Conservation (phyloP, 1,284 basidiomycete genomes). For the Ganoderma sp. region DNA sequence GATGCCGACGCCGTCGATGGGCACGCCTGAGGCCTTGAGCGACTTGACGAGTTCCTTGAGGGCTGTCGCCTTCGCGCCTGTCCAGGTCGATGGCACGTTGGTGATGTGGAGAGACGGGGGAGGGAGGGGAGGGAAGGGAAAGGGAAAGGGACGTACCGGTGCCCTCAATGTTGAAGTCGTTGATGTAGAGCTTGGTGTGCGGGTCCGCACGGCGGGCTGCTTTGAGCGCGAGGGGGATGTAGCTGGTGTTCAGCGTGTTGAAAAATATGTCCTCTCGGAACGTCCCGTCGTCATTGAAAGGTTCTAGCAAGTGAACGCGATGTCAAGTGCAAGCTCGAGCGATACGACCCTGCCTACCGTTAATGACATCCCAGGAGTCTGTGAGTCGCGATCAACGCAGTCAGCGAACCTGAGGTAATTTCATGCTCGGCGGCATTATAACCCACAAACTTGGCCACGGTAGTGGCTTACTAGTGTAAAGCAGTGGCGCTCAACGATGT, state of each 20-base stretch:
- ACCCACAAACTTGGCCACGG: constrained; percentile 54
- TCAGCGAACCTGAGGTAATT: not conserved
- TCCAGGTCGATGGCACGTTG: too few relatives aligned
- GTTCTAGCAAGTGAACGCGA: constrained; percentile 40
- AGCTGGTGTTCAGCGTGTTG: constrained; percentile 50
- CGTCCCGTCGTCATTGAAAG: constrained; percentile 66
- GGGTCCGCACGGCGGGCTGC: constrained; percentile 55
- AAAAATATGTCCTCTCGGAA: constrained; percentile 53
- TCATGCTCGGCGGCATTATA: too few relatives aligned
- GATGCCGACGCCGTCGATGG: constrained; percentile 65
- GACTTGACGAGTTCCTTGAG: constrained; percentile 56
- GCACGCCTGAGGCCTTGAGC: constrained; percentile 51
- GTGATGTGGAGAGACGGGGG: not conserved
- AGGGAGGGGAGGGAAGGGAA: not conserved
- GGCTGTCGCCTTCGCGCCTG: constrained; percentile 57
- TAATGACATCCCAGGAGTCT: constrained; percentile 48
- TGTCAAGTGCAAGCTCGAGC: not conserved
- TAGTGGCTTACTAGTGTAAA: constrained; percentile 54
- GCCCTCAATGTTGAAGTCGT: constrained; percentile 56
- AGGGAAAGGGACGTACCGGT: constrained; percentile 23
- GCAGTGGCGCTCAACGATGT: constrained; percentile 53
- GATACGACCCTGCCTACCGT: constrained; percentile 38
- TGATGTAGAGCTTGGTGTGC: constrained; percentile 50
- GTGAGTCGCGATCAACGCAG: not conserved
- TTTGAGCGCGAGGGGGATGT: constrained; percentile 51